Evolutionary conservation across 768 basidiomycete species (phyloP).

Genomic region (Phanerochaete sordida): DNA sequence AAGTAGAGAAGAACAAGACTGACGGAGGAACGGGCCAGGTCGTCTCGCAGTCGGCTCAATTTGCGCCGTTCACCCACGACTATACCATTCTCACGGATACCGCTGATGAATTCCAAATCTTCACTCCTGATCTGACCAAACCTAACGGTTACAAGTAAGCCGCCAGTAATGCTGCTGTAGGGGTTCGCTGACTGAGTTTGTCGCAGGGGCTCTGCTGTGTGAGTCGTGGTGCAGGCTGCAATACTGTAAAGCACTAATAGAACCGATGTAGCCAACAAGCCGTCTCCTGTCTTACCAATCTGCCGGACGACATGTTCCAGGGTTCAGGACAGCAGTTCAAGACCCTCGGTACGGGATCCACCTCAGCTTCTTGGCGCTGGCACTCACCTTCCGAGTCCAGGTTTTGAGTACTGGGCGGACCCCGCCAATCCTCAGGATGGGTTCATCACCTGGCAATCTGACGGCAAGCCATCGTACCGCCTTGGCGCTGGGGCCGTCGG

Average conservation of each 20-base stretch:
- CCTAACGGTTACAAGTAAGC: conserved; percentile 33
- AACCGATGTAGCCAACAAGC: conserved; percentile 39
- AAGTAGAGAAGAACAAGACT: conserved; percentile 67
- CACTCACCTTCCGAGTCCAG: conserved; percentile 24
- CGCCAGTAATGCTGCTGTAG: not conserved
- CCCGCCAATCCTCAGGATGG: conserved; percentile 50
- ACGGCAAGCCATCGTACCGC: conserved; percentile 46
- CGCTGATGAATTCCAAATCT: conserved; percentile 29
- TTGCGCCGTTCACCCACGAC: conserved; percentile 55
- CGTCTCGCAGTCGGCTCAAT: conserved; percentile 74
- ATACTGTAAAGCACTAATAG: not conserved
- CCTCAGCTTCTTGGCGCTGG: not conserved
- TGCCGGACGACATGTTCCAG: conserved; percentile 54
- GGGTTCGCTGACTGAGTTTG: not conserved
- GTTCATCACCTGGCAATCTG: conserved; percentile 73
- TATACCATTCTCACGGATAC: conserved; percentile 38
- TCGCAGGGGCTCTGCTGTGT: conserved; percentile 49
- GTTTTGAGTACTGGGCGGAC: conserved; percentile 76
- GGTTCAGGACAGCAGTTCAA: conserved; percentile 50
- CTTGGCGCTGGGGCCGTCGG: conserved; percentile 56
- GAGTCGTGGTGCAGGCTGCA: conserved; percentile 3
- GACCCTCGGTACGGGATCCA: conserved; percentile 39
- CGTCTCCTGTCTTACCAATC: conserved; percentile 40
- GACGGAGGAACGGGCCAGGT: conserved; percentile 38
- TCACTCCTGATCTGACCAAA: conserved; percentile 31